A percentile compares a stretch with the other conserved stretches of the same genome.
These are phyloP conservation scores for Lichtheimia ramosa DNA, from an alignment of 371 early-diverging fungal genomes.

Conservation along the genomic window DNA sequence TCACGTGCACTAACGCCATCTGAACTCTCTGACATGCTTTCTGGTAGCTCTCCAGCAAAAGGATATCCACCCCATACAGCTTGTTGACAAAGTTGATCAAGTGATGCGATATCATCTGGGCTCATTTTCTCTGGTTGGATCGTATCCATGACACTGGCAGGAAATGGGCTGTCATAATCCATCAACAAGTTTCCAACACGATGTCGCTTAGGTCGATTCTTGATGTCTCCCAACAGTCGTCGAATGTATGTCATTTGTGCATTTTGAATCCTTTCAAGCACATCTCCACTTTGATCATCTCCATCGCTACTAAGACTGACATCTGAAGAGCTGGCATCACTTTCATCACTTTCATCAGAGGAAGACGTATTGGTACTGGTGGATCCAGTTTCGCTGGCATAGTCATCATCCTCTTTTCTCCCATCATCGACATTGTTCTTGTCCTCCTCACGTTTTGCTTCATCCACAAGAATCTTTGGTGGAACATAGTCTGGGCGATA, in stretches of 20 bases:
- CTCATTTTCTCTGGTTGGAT: constrained; percentile 14
- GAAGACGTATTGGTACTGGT: constrained; percentile 7
- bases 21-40: neutral
- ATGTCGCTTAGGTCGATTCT: constrained; percentile 6
- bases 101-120: constrained; percentile 14
- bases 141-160: constrained; percentile 2
- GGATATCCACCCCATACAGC: constrained; percentile 56
- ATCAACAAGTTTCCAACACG: constrained; percentile 6
- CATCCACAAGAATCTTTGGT: neutral
- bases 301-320: constrained; percentile 4
- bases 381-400: constrained; percentile 11
- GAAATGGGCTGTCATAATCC: constrained; percentile 17
- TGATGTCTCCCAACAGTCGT: constrained; percentile 14
- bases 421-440: neutral
- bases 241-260: constrained; percentile 40
- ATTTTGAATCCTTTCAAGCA: constrained; percentile 18
- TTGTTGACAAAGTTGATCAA: constrained; percentile 49
- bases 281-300: constrained; percentile 9
- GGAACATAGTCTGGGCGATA: constrained; percentile 48
- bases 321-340: neutral
- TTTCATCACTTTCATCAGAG: neutral
- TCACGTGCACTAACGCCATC: constrained; percentile 18
- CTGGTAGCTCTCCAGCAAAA: constrained; percentile 34
- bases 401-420: constrained; percentile 4
- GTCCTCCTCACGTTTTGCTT: constrained; percentile 2